phyloP scores from a whole-genome alignment of 192 early-diverging fungal genomes.

The Thamnidium elegans region DNA sequence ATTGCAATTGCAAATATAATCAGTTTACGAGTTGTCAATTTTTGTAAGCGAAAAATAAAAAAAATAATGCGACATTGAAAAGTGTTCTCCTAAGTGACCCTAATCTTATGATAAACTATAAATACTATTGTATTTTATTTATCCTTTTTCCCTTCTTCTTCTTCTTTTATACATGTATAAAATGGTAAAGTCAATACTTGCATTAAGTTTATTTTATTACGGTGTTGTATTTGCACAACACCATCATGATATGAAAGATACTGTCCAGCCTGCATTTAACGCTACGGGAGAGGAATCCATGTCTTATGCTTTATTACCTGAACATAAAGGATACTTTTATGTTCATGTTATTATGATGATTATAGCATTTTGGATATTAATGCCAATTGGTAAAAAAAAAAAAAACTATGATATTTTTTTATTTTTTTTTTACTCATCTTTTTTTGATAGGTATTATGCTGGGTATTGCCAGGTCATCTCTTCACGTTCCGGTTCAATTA shows the following conservation, averaged over 20 bases:
- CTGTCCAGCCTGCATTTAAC: constrained; percentile 29
- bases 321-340: constrained; percentile 29
- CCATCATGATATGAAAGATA: constrained; percentile 13
- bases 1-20: too few relatives aligned
- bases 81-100: too few relatives aligned
- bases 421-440: not conserved
- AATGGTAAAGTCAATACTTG: too few relatives aligned
- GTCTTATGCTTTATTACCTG: constrained; percentile 30
- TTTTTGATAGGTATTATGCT: constrained; percentile 33
- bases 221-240: constrained; percentile 1
- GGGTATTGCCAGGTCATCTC: constrained; percentile 36
- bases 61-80: too few relatives aligned
- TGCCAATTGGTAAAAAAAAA: constrained; percentile 37
- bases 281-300: constrained; percentile 34
- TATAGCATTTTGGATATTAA: constrained; percentile 35
- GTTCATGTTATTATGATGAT: constrained; percentile 36
- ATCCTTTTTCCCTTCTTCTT: too few relatives aligned
- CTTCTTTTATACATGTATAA: too few relatives aligned
- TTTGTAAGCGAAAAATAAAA: too few relatives aligned
- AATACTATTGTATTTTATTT: too few relatives aligned
- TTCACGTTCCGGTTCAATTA: constrained; percentile 35
- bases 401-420: not conserved
- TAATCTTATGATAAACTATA: too few relatives aligned
- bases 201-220: too few relatives aligned
- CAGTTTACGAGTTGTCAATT: too few relatives aligned